Evolutionary conservation across 768 basidiomycete genomes (phyloP), one percentile per base, ranked within the genome.

Genomic region (Hypholoma sublateritium): DNA sequence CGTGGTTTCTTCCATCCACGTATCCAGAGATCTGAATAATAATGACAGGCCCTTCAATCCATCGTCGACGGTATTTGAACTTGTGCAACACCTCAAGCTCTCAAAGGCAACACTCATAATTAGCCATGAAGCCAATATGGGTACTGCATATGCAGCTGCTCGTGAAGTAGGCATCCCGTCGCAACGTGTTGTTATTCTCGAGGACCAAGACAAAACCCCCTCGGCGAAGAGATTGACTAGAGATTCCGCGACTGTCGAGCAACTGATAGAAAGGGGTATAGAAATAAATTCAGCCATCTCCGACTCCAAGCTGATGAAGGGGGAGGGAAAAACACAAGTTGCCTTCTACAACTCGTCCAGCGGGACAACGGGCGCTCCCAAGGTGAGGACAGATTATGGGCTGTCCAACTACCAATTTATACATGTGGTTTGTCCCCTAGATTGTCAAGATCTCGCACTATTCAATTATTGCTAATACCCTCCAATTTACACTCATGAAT

Each of bases 261-360:
- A 41, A 4, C 44, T 57, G 19, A 52, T 57, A 19, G 25, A 46
- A 36, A 28, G 49, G 5, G 56, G 56, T 9, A 41, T 39, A 11
- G 19, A 14, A 17, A 45, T 21, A 17, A 37, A 52, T 13, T 7
- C 6, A 4, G 19, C 46, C 5, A 13, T 41, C 14, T 14, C 9
- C 21, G 50, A 14, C 8, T 19, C 7, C n/a, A 34, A 35, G 24
- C 35, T 57, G 8, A 21, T 16, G 7, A 21, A 43, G 11, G 48
- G 56, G 4, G 56, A 57, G 44, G 50, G 34, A 13, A 57, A 57
- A 39, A 44, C 50, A 11, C 56, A 57, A 19, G 50, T 57, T 2
- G 56, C 56, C 19, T 53, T 57, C 21, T 57, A 57, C 34, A 46
- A 42, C 43, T 57, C 56, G 21, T 57, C 56, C 3, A 57, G 56